Conservation (phyloP, 2,329 filamentous ascomycete species). For the Colletotrichum lupini region DNA sequence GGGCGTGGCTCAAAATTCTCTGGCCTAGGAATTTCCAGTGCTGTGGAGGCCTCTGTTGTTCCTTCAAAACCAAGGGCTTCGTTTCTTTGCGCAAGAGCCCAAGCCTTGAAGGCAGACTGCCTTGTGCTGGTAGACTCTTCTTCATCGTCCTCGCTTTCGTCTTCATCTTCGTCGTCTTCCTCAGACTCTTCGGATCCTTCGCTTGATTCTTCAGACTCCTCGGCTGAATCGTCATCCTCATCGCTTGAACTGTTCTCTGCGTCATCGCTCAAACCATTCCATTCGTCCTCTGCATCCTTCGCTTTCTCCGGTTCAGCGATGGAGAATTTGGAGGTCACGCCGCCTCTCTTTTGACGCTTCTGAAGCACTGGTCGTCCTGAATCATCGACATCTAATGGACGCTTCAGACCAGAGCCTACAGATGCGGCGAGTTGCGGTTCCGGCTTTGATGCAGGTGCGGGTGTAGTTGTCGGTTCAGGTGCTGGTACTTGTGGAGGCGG, state of each 20-base stretch:
- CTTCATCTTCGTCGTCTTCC: constrained; percentile 46
- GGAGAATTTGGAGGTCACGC: constrained; percentile 66
- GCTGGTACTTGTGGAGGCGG: constrained; percentile 20
- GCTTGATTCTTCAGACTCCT: constrained; percentile 38
- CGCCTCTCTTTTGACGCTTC: constrained; percentile 80
- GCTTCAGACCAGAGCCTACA: constrained; percentile 84
- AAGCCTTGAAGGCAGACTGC: constrained; percentile 86
- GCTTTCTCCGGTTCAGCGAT: constrained; percentile 51
- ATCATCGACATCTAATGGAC: constrained; percentile 83
- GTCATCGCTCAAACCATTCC: constrained; percentile 37
- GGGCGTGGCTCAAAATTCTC: constrained; percentile 74
- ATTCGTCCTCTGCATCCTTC: constrained; percentile 42
- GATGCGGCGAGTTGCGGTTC: constrained; percentile 19
- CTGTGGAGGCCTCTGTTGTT: constrained; percentile 52
- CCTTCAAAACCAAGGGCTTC: constrained; percentile 77
- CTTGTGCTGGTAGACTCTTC: constrained; percentile 47
- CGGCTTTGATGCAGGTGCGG: not conserved
- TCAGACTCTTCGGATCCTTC: constrained; percentile 41
- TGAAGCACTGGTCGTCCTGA: constrained; percentile 84
- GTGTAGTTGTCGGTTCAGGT: not conserved
- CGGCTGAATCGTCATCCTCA: constrained; percentile 41
- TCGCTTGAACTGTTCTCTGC: constrained; percentile 8
- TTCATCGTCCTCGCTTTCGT: constrained; percentile 44
- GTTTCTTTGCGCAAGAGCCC: constrained; percentile 89
- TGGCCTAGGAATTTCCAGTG: constrained; percentile 64